Base-by-base conservation (phyloP, 2,329 filamentous ascomycete species). In the Harringtonia aguacate region DNA sequence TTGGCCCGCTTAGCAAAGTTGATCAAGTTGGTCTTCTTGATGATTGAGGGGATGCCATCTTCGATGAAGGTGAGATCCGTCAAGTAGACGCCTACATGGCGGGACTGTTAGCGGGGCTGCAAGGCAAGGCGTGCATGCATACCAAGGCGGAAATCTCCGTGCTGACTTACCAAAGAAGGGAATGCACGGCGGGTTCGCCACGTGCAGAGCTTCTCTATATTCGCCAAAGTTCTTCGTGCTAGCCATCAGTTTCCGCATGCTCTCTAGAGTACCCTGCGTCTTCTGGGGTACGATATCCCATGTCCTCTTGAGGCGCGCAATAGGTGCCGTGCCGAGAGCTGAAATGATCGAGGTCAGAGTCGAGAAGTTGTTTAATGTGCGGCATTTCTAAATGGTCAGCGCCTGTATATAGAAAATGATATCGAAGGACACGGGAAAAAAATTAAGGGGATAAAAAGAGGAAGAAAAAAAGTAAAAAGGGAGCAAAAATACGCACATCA, bases 1-100 rank as follows among this genome's bases (percentile, higher is more conserved):
- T 97, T 98, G 44, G 88, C 86, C 42, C 92, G 84, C 72, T 98
- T 98, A 57, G 89, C 88, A 64, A 98, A 98, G 67, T 98, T 98
- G 70, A 98, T 95, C 53, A 95, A 72, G 57, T 94, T 87, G 8
- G 89, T 92, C 65, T 94, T 94, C 65, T 95, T 97, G 65, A 94
- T 88, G 55, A 95, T 79, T 10, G 89, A 94, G 4, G 92, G 88
- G 50, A 98, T 98, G 53, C 92, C 92, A 57, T 98, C 73, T 54
- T 98, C 92, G 52, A 98, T 98, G 58, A 98, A 98, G 1, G 90
- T 97, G 46, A 98, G 71, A 67, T 98, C 92, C 46, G 92, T 98
- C 49, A 98, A 70, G 61, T 97, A 98, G 45, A 97, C 90, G 64
- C 88, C 87, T 92, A 50, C 13, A 30, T 4, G n/a, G 33, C 37